Percentiles rank a stretch among this genome's conserved stretches.
These are phyloP conservation scores for Backusella morwellensis DNA, from an alignment of 192 early-diverging fungal genomes.

Conservation along the genomic window DNA sequence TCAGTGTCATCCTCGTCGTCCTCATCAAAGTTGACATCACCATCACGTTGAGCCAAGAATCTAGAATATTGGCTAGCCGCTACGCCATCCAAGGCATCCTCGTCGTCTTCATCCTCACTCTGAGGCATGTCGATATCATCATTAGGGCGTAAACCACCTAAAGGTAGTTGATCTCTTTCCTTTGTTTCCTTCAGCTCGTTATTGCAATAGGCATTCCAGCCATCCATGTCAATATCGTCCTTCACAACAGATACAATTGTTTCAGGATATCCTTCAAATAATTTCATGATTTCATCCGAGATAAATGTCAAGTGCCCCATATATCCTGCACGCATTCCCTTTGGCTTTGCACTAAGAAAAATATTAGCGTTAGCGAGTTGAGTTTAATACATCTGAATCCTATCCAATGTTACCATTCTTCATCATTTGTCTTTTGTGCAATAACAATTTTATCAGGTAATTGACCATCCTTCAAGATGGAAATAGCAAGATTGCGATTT, in stretches of 20 bases:
- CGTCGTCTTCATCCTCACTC: conserved; percentile 24
- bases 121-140: conserved; percentile 27
- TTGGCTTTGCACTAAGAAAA: conserved; percentile 64
- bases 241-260: conserved; percentile 34
- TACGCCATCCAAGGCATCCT: conserved; percentile 16
- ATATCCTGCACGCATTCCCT: conserved; percentile 89
- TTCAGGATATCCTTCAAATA: conserved; percentile 68
- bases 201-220: conserved; percentile 53
- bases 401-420: conserved; percentile 58
- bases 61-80: conserved; percentile 17
- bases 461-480: conserved; percentile 81
- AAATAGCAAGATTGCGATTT: conserved; percentile 57
- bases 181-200: conserved; percentile 17
- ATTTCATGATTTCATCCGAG: conserved; percentile 89
- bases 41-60: conserved; percentile 13
- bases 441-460: conserved; percentile 82
- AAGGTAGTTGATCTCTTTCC: conserved; percentile 34
- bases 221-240: conserved; percentile 47
- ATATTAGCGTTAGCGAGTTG: too few species aligned
- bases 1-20: conserved; percentile 28
- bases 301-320: conserved; percentile 99
- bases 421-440: conserved; percentile 84
- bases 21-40: conserved; percentile 7
- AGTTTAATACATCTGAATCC: too few species aligned
- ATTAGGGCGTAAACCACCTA: conserved; percentile 54